Base-by-base conservation (phyloP, 1,284 basidiomycete species). In the Taiwanofungus camphoratus region DNA sequence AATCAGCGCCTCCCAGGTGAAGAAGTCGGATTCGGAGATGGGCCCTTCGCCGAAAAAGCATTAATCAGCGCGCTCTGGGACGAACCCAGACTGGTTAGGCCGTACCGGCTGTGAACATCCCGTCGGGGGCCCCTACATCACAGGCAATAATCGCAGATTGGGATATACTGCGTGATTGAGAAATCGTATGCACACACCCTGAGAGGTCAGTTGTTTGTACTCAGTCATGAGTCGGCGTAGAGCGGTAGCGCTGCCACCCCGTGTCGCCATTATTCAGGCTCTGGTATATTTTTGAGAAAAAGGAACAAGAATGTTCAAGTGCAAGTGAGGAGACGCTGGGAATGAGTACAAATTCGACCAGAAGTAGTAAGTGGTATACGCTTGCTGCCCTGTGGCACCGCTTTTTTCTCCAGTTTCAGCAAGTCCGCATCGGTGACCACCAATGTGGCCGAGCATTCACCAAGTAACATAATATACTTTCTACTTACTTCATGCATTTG, bases 1-100 rank as follows among this genome's bases (percentile, higher is more conserved):
- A 48, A 99, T 94, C 53, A 99, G 74, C 13, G 94, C 94, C 67
- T 98, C 96, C 96, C 96, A 99, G 51, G 87, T 87, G 63, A 99
- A 92, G 73, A 99, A 94, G 70, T 99, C 92, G 52, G 87, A 83
- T 67, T 99, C 95, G 36, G 86, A 85, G 57, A 97, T 77, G 34
- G 92, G 92, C 0, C 92, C 91, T 83, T 58, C 48, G 46, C 37
- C 38, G 41, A 35, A 22, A 9, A 46, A 41, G 36, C 34, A 27
- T 26, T 15, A 30, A 44, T 54, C 49, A 55, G 53, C 50, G 44
- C 29, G 34, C 32, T 37, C 36, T 13, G 18, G 13, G 27, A 16
- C 18, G 31, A 18, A 16, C 16, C 18, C 21, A 27, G 46, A 44
- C 35, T 16, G 43, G 31, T 35, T 36, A 29, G 31, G 30, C 46